phyloP scores from a whole-genome alignment of 805 yeast species.

The Nakazawaea populi region DNA sequence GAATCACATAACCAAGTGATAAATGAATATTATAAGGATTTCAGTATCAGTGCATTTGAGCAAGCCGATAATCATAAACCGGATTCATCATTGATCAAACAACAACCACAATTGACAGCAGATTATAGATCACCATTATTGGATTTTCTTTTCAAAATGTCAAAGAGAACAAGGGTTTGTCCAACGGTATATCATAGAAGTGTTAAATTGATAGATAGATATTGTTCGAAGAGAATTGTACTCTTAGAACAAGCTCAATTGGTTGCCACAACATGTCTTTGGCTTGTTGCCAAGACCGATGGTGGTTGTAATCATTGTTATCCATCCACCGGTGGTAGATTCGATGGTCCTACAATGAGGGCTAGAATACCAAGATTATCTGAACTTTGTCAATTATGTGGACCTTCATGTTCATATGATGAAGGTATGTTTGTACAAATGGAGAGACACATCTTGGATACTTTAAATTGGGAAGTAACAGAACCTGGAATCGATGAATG shows the following conservation, averaged over 20 bases:
- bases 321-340: constrained; percentile 54
- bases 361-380: constrained; percentile 67
- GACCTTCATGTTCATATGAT: constrained; percentile 52
- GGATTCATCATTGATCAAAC: constrained; percentile 47
- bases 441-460: constrained; percentile 70
- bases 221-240: constrained; percentile 74
- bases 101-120: constrained; percentile 73
- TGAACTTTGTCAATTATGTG: constrained; percentile 70
- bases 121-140: constrained; percentile 56
- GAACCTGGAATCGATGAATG: constrained; percentile 56
- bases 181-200: constrained; percentile 58
- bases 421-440: constrained; percentile 61
- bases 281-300: constrained; percentile 79
- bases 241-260: constrained; percentile 73
- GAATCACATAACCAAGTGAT: constrained; percentile 37
- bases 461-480: constrained; percentile 66
- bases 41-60: constrained; percentile 32
- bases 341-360: constrained; percentile 66
- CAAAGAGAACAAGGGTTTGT: constrained; percentile 50
- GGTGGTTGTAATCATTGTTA: constrained; percentile 70
- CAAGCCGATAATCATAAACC: constrained; percentile 39
- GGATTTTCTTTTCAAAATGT: constrained; percentile 64
- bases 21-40: constrained; percentile 48
- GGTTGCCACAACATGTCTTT: constrained; percentile 75
- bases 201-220: constrained; percentile 70